Evolutionary conservation across 225 moss, liverwort and hornwort species (phyloP).

Genomic region (Physcomitrium patens): DNA sequence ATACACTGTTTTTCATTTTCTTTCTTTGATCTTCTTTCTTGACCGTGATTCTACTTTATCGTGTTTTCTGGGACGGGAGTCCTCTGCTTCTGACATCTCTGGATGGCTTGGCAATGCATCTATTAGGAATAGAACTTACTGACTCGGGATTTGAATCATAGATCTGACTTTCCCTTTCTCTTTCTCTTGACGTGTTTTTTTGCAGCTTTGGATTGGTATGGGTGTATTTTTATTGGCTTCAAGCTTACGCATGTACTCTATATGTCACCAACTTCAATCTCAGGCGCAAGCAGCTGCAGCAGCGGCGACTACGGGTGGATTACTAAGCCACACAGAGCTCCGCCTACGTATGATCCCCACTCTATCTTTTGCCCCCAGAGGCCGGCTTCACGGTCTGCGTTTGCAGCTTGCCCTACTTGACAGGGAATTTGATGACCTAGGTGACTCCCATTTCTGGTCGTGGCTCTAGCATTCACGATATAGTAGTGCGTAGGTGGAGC

Average conservation of each 20-base stretch:
- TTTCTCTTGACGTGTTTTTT: background rate
- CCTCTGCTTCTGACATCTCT: background rate
- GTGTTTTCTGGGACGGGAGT: background rate
- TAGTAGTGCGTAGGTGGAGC: constrained; percentile 8
- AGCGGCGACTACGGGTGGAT: constrained; percentile 31
- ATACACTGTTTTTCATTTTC: background rate
- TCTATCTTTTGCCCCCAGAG: constrained; percentile 44
- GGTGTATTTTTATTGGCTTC: constrained; percentile 68
- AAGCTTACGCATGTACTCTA: constrained; percentile 44
- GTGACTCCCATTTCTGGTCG: constrained; percentile 22
- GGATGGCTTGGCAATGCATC: constrained; percentile 8
- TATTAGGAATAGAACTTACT: background rate
- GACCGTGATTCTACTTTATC: too few species aligned
- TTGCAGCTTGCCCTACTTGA: constrained; percentile 52
- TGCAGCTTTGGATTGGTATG: constrained; percentile 70
- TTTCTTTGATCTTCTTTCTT: too few species aligned
- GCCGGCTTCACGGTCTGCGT: constrained; percentile 46
- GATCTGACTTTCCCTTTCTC: background rate
- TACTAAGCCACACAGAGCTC: constrained; percentile 44
- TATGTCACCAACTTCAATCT: constrained; percentile 51
- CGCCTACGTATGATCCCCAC: constrained; percentile 53
- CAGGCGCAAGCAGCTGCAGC: constrained; percentile 55
- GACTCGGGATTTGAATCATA: background rate
- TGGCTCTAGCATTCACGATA: background rate
- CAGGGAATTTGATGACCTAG: constrained; percentile 53